Evolutionary conservation across 148 eudicot genomes (phyloP).

Genomic region (Pouteria glomerata): DNA sequence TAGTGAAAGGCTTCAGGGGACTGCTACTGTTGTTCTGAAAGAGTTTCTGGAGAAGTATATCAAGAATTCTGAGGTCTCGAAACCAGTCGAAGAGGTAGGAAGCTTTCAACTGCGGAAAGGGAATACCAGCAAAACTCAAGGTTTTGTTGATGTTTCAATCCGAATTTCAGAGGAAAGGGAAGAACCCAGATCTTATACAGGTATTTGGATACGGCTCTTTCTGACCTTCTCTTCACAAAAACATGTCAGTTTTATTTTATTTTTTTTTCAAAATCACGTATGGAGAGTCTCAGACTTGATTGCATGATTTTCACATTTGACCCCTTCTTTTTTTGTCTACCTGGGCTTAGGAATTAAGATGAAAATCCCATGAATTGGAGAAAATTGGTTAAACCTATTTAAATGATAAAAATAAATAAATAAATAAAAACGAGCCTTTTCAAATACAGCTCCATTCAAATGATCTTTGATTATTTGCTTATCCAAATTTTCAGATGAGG

Average conservation of each 20-base stretch:
- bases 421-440: no score
- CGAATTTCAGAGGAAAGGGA: conserved; percentile 52
- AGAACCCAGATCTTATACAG: conserved; percentile 38
- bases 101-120: conserved; percentile 71
- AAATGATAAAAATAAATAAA: no score
- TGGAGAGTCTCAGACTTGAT: no score
- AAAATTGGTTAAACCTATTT: no score
- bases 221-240: no score
- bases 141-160: conserved; percentile 79
- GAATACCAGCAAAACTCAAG: conserved; percentile 54
- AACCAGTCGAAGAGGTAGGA: conserved; percentile 59
- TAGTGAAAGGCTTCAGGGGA: conserved; percentile 60
- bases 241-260: no score
- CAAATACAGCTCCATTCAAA: background rate
- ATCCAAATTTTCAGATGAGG: conserved; percentile 23
- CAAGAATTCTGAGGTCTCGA: conserved; percentile 28
- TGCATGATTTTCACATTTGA: no score
- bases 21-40: conserved; percentile 47
- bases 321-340: no score
- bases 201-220: no score
- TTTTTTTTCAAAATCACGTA: no score
- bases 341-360: no score
- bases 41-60: conserved; percentile 51
- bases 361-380: background rate
- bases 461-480: background rate